A percentile compares a stretch with the other conserved stretches of the same genome.
Conservation (phyloP, 208 protist species). For the Trypanosoma congolense region DNA sequence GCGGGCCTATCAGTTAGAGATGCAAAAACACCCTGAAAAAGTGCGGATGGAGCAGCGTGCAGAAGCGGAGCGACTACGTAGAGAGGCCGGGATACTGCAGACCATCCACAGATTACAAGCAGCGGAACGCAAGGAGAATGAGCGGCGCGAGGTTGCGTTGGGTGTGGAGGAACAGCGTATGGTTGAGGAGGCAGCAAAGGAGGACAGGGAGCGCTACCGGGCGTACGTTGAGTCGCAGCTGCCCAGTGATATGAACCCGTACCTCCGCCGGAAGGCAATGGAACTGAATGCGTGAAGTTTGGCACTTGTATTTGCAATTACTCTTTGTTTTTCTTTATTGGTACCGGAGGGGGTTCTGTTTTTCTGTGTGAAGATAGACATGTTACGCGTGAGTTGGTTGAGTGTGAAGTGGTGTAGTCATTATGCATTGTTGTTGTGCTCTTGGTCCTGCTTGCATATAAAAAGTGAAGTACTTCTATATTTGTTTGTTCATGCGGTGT, state of each 20-base stretch:
- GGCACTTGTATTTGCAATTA: no score
- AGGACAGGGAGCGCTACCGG: slow-evolving; percentile 49
- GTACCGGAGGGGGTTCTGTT: no score
- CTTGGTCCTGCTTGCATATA: no score
- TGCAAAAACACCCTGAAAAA: slow-evolving; percentile 46
- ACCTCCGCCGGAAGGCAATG: slow-evolving; percentile 47
- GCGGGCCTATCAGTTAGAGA: slow-evolving; percentile 51
- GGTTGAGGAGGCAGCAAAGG: slow-evolving; percentile 29
- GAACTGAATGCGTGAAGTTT: slow-evolving; percentile 19
- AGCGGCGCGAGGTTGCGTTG: slow-evolving; percentile 28
- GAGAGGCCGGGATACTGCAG: slow-evolving; percentile 36
- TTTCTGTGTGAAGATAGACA: no score
- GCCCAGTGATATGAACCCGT: slow-evolving; percentile 51
- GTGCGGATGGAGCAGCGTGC: slow-evolving; percentile 37
- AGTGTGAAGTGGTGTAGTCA: no score
- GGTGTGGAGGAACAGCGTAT: slow-evolving; percentile 31
- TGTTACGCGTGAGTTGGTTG: no score
- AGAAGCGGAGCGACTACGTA: slow-evolving; percentile 27
- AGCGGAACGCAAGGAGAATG: slow-evolving; percentile 56
- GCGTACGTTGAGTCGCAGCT: slow-evolving; percentile 64
- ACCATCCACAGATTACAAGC: slow-evolving; percentile 62
- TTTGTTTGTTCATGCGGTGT: no score
- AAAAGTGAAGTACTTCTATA: no score
- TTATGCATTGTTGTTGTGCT: no score
- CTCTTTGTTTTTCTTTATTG: no score